Percentiles rank a stretch among this genome's conserved stretches.
These are phyloP conservation scores for Chaetomium tenue DNA, from an alignment of 495 filamentous ascomycete species.

Conservation along the genomic window DNA sequence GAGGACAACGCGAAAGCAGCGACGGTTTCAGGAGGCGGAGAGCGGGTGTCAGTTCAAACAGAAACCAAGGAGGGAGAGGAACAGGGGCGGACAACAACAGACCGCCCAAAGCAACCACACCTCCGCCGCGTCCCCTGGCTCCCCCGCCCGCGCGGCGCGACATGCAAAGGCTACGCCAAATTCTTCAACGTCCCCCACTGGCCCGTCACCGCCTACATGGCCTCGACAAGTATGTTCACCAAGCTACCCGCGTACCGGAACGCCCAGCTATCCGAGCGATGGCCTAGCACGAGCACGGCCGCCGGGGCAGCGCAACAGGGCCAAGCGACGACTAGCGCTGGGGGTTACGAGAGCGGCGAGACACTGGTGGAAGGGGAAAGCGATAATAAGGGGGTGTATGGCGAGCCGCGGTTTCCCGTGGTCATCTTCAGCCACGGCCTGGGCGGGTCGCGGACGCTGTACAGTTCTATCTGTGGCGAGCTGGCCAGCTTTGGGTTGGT, in stretches of 20 bases:
- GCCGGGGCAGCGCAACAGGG: conserved; percentile 34
- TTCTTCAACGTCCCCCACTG: conserved; percentile 49
- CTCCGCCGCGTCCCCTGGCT: conserved; percentile 56
- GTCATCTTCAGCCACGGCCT: conserved; percentile 69
- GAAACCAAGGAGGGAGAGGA: no score
- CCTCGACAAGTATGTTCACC: conserved; percentile 53
- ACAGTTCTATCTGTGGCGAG: conserved; percentile 61
- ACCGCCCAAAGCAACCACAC: not conserved
- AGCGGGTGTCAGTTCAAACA: no score
- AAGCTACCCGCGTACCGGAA: conserved; percentile 59
- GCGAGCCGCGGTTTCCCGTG: conserved; percentile 55
- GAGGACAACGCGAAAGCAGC: no score
- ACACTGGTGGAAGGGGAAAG: conserved; percentile 10
- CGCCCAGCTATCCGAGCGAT: conserved; percentile 37
- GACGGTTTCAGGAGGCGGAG: no score
- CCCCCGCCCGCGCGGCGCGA: conserved; percentile 46
- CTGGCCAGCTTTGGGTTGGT: conserved; percentile 64
- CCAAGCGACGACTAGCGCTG: not conserved
- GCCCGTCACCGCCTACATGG: conserved; percentile 47
- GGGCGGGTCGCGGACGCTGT: conserved; percentile 60
- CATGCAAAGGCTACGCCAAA: conserved; percentile 54
- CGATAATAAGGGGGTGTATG: not conserved
- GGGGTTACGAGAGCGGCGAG: not conserved
- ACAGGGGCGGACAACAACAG: no score
- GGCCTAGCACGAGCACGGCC: conserved; percentile 45